Base-by-base conservation (phyloP, 768 basidiomycete genomes). In the Peribolospora kevripleyi region DNA sequence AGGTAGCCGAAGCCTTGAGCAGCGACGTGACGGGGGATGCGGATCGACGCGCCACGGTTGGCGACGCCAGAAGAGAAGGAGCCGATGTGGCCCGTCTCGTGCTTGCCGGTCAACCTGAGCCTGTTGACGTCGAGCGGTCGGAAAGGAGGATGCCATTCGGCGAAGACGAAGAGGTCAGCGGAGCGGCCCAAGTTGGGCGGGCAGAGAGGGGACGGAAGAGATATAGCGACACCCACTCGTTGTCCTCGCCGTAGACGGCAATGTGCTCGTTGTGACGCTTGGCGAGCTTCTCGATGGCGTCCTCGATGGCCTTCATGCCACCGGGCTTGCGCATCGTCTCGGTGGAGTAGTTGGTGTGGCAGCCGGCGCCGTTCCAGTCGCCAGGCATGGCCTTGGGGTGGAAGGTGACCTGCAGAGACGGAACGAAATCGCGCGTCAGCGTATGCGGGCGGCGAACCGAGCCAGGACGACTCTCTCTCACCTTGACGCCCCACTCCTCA, bases 331-430 rank as follows among this genome's bases (percentile, higher is more conserved):
- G 86, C 82, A 91, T 98, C 52, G 75, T 74, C 69, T 82, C 80
- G 63, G 93, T 97, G 65, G 82, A 84, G 76, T 76, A 97, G 79
- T 95, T 98, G 57, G 64, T 83, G 77, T 97, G 91, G 74, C 83
- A 85, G 54, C 93, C 93, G 61, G 93, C 93, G 65, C 93, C 93
- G 70, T 98, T 98, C 93, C 93, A 98, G 68, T 98, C 93, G 60
- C 93, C 93, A 60, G 72, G 66, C 65, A 97, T 81, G 58, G 90
- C 90, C 70, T 98, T 98, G 67, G 93, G 93, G 76, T 98, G 93
- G 88, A 97, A 88, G 60, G 93, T 93, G 60, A 95, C 90, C 64
- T 68, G 59, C 51, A 59, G 43, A 45, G 25, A 25, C 25, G 25
- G 25, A 25, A 25, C 25, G 25, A 25, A 25, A 25, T 25, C 25